Evolutionary conservation across 2,329 filamentous ascomycete genomes (phyloP), one percentile per base, ranked within the genome.

Genomic region (Hymenoscyphus repandus): DNA sequence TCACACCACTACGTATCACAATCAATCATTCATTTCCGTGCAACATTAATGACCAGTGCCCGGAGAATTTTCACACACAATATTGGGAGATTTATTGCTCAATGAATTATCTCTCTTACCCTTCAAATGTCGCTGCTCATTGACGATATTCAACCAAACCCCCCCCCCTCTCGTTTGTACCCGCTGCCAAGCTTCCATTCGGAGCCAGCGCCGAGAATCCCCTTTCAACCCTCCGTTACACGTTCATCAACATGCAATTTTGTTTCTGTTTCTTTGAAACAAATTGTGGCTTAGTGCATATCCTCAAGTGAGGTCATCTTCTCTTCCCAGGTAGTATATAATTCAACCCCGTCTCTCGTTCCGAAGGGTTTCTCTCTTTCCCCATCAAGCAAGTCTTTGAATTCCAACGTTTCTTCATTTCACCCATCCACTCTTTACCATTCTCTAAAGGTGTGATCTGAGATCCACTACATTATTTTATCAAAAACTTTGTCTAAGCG

Each of bases 261-360:
- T 47, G 34, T 47, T 47, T 47, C 33, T 39, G 6, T 47, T 38
- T 47, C 20, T 31, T 38, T 47, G 45, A 47, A 47, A 47, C 45
- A 13, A 27, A 47, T n/a, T 11, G 18, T 20, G 27, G n/a, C 3
- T 9, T 3, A 18, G n/a, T 6, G 5, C 9, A 13, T 36, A 17
- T 17, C 18, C 20, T 17, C 15, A 11, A 20, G 45, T 39, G 34
- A 39, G 20, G 45, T 38, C 34, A 32, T n/a, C n/a, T n/a, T n/a
- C n/a, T n/a, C n/a, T n/a, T n/a, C n/a, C n/a, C n/a, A n/a, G n/a
- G n/a, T n/a, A 17, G 17, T 3, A n/a, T 34, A 18, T 27, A 11
- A 37, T 27, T 31, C 36, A 45, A 34, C 34, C 34, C 18, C 5
- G 6, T 15, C 15, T 20, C 9, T 17, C 36, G n/a, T 44, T 18